Conservation (phyloP, 1,284 basidiomycete species). For the Puccinia coronata region DNA sequence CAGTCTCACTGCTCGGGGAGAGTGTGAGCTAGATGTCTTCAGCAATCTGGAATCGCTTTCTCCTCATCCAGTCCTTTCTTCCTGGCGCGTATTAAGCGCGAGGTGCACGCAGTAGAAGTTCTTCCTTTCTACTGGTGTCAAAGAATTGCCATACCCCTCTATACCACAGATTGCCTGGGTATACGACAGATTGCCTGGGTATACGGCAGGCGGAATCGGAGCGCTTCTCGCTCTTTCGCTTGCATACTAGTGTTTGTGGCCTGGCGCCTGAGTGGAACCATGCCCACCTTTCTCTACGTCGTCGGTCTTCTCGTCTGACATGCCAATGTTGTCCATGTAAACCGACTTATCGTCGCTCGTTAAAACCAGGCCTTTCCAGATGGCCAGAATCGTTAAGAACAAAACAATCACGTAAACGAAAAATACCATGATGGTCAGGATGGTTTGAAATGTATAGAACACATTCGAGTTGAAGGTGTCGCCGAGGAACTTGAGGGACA, state of each 20-base stretch:
- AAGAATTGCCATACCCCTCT: neutral
- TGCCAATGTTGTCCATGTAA: conserved; percentile 17
- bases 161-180: neutral
- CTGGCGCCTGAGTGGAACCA: conserved; percentile 1
- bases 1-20: too few relatives aligned
- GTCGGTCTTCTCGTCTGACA: neutral
- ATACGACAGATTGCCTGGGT: too few relatives aligned
- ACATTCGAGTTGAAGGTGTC: conserved; percentile 19
- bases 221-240: neutral
- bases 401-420: conserved; percentile 26
- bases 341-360: conserved; percentile 27
- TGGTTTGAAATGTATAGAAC: conserved; percentile 14
- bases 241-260: conserved; percentile 20
- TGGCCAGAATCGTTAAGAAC: conserved; percentile 26
- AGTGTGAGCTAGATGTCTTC: too few relatives aligned
- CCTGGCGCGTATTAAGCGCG: too few relatives aligned
- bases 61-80: too few relatives aligned
- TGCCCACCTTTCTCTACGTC: conserved; percentile 22
- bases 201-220: too few relatives aligned
- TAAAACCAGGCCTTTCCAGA: conserved; percentile 24
- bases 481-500: conserved; percentile 35
- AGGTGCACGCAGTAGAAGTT: neutral
- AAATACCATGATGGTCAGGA: conserved; percentile 24
- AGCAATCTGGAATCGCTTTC: too few relatives aligned
- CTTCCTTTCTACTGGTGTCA: neutral